Conservation (phyloP, 306 rosid species). For the Fagus sylvatica region DNA sequence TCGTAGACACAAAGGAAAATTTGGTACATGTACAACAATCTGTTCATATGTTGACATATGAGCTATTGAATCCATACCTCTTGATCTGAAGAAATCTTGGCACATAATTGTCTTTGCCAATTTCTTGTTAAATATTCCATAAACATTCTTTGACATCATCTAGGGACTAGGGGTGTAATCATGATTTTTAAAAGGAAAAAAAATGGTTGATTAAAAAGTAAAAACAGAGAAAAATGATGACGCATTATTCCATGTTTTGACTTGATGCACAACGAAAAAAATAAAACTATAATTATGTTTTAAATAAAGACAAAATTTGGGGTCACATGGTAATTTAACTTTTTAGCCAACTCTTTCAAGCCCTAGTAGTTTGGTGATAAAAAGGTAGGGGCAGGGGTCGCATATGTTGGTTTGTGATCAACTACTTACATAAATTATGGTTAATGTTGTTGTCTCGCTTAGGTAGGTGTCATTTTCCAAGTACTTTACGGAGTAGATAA, state of each 20-base stretch:
- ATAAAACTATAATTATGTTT: slow-evolving; percentile 23
- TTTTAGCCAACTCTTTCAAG: too few relatives aligned
- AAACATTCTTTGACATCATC: not conserved
- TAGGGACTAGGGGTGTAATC: too few relatives aligned
- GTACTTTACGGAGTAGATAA: not conserved
- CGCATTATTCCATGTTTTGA: slow-evolving; percentile 41
- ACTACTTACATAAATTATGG: not conserved
- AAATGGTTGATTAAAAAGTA: slow-evolving; percentile 18
- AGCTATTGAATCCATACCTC: too few relatives aligned
- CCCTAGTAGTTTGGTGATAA: too few relatives aligned
- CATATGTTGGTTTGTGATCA: not conserved
- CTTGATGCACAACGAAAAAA: slow-evolving; percentile 31
- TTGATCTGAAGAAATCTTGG: not conserved
- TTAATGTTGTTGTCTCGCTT: slow-evolving; percentile 21
- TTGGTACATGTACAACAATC: too few relatives aligned
- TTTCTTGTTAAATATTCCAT: not conserved
- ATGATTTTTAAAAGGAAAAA: slow-evolving; percentile 9
- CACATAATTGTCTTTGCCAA: not conserved
- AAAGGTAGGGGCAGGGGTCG: not conserved
- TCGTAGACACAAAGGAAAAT: too few relatives aligned
- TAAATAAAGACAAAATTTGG: slow-evolving; percentile 17
- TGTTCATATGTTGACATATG: too few relatives aligned
- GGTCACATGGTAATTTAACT: slow-evolving; percentile 30
- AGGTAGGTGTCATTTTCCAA: slow-evolving; percentile 30
- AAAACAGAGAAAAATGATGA: slow-evolving; percentile 22